A percentile compares a stretch with the other conserved stretches of the same genome.
phyloP scores from a whole-genome alignment of 345 rosid species.

The Pistacia vera region DNA sequence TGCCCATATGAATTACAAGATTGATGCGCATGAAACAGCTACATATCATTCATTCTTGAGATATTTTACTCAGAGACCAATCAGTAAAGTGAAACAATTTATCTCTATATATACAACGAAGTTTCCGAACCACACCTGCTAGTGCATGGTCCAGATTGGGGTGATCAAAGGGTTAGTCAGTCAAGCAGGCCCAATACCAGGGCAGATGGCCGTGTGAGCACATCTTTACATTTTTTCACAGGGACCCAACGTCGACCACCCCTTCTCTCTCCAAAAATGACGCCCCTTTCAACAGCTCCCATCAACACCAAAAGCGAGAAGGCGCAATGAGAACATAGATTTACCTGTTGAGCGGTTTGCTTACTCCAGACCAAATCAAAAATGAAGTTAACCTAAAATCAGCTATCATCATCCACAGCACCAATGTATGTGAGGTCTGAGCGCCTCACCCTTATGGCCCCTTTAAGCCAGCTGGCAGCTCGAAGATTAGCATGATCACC shows the following conservation, averaged over 20 bases:
- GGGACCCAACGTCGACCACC: slow-evolving; percentile 10
- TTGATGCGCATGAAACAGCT: slow-evolving; percentile 38
- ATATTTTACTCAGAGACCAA: slow-evolving; percentile 48
- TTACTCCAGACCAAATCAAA: slow-evolving; percentile 34
- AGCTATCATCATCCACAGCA: slow-evolving; percentile 91
- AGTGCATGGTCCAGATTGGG: slow-evolving; percentile 35
- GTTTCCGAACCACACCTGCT: slow-evolving; percentile 44
- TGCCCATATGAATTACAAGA: slow-evolving; percentile 9
- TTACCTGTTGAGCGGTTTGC: slow-evolving; percentile 36
- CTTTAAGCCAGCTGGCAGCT: slow-evolving; percentile 95
- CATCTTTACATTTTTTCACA: slow-evolving; percentile 18
- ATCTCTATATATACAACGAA: slow-evolving; percentile 58
- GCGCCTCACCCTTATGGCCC: slow-evolving; percentile 86
- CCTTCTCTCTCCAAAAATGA: slow-evolving; percentile 18
- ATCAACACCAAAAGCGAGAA: slow-evolving; percentile 23
- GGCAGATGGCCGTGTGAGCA: slow-evolving; percentile 7
- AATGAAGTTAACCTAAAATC: slow-evolving; percentile 40
- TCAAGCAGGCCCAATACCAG: slow-evolving; percentile 18
- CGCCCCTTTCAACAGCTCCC: slow-evolving; percentile 30
- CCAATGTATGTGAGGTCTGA: slow-evolving; percentile 85
- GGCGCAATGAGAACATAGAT: slow-evolving; percentile 17
- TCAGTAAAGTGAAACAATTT: slow-evolving; percentile 46
- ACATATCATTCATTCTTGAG: slow-evolving; percentile 37
- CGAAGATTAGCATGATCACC: slow-evolving; percentile 76
- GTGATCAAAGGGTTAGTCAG: slow-evolving; percentile 40